Evolutionary conservation across 441 rosid genomes (phyloP).

Genomic region (Populus hybrid): DNA sequence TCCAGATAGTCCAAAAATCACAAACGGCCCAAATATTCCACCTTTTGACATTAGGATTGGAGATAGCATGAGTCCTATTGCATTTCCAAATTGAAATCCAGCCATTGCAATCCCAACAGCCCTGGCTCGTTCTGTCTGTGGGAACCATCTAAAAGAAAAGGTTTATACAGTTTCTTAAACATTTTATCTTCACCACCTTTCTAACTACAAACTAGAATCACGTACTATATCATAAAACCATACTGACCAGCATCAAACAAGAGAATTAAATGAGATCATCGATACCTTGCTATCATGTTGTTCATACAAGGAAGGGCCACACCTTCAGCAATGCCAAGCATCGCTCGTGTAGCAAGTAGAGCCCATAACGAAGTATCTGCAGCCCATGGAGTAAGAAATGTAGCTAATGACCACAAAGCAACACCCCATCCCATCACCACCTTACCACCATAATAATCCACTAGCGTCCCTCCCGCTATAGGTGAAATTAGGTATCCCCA

Average conservation of each 20-base stretch:
- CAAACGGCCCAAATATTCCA: slow-evolving; percentile 91
- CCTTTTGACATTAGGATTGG: slow-evolving; percentile 91
- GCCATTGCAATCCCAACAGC: slow-evolving; percentile 97
- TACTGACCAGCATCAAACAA: slow-evolving; percentile 15
- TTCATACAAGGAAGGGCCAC: slow-evolving; percentile 99
- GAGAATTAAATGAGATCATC: slow-evolving; percentile 11
- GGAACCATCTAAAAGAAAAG: slow-evolving; percentile 86
- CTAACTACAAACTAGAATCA: too few relatives aligned
- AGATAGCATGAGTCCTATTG: slow-evolving; percentile 79
- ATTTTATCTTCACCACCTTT: slow-evolving; percentile 28
- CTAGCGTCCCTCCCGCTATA: too few relatives aligned
- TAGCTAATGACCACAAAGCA: too few relatives aligned
- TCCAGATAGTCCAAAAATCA: slow-evolving; percentile 73
- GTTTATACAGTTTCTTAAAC: slow-evolving; percentile 28
- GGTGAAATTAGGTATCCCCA: too few relatives aligned
- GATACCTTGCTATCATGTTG: slow-evolving; percentile 93
- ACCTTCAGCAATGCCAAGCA: too few relatives aligned
- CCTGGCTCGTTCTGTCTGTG: slow-evolving; percentile 85
- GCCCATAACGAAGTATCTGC: too few relatives aligned
- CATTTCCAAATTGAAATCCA: slow-evolving; percentile 90
- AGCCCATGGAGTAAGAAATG: too few relatives aligned
- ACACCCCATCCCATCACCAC: too few relatives aligned
- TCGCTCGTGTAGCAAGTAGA: too few relatives aligned
- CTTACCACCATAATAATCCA: too few relatives aligned
- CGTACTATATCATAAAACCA: too few relatives aligned